Evolutionary conservation across 306 rosid genomes (phyloP).

Genomic region (Trifolium dubium): DNA sequence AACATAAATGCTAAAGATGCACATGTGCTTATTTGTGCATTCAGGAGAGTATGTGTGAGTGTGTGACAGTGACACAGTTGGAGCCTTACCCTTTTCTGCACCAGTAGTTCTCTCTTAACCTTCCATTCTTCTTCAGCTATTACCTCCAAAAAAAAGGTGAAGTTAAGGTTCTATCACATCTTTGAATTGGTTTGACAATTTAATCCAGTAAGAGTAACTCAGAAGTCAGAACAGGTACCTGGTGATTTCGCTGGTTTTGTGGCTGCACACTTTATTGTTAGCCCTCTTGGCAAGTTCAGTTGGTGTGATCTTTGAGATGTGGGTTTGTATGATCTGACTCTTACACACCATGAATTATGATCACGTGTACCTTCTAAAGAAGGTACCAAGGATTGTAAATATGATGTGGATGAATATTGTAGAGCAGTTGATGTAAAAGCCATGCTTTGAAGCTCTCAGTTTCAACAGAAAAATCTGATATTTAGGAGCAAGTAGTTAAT

Average conservation of each 20-base stretch:
- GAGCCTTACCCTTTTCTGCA: slow-evolving; percentile 70
- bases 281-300: slow-evolving; percentile 48
- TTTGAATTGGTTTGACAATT: slow-evolving; percentile 23
- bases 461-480: slow-evolving; percentile 32
- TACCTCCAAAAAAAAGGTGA: slow-evolving; percentile 52
- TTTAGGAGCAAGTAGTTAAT: slow-evolving; percentile 23
- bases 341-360: slow-evolving; percentile 47
- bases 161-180: slow-evolving; percentile 27
- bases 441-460: slow-evolving; percentile 45
- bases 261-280: slow-evolving; percentile 69
- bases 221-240: slow-evolving; percentile 55
- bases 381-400: slow-evolving; percentile 52
- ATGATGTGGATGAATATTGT: slow-evolving; percentile 57
- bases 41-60: slow-evolving; percentile 8
- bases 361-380: slow-evolving; percentile 53
- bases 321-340: slow-evolving; percentile 49
- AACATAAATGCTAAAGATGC: slow-evolving; percentile 22
- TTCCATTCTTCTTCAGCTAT: slow-evolving; percentile 99
- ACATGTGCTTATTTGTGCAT: slow-evolving; percentile 24
- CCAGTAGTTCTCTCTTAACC: slow-evolving; percentile 70
- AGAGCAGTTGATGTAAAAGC: slow-evolving; percentile 60
- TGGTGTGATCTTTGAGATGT: slow-evolving; percentile 45
- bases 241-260: slow-evolving; percentile 88
- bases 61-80: neutral
- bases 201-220: neutral